Conservation (phyloP, 176 grass and related monocot species). For the Hyparrhenia diplandra region DNA sequence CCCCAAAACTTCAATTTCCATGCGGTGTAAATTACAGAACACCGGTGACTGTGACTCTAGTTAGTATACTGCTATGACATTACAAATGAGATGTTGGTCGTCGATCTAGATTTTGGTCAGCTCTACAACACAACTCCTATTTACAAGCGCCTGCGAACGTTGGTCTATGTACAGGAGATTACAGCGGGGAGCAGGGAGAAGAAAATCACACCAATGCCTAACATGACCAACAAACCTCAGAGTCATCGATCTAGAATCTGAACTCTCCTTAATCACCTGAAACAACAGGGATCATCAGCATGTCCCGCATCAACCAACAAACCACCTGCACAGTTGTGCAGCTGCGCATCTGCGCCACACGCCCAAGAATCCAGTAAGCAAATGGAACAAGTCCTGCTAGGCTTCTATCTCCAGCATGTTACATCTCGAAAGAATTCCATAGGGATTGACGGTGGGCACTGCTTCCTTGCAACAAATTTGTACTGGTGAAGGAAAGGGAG, state of each 20-base stretch:
- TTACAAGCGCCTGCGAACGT: no score
- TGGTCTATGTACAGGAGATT: no score
- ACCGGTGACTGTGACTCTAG: no score
- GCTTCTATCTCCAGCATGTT: conserved; percentile 21
- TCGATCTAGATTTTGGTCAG: no score
- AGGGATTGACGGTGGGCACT: conserved; percentile 59
- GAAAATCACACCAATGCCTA: background rate
- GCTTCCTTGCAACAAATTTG: conserved; percentile 84
- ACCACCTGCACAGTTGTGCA: background rate
- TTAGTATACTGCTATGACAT: no score
- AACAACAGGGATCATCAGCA: conserved; percentile 11
- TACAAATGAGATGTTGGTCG: no score
- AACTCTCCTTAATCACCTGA: conserved; percentile 3
- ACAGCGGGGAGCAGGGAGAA: no score
- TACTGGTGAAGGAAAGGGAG: conserved; percentile 42
- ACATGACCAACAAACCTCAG: background rate
- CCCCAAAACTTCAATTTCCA: no score
- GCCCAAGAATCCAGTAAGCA: conserved; percentile 37
- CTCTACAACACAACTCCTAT: no score
- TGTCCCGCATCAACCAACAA: background rate
- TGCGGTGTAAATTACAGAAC: no score
- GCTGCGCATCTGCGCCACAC: conserved; percentile 8
- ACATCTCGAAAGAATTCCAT: conserved; percentile 53
- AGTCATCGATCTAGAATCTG: background rate
- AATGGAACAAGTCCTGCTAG: conserved; percentile 20